Evolutionary conservation across 2,329 filamentous ascomycete genomes (phyloP), one percentile per base, ranked within the genome.

Genomic region (Grosmannia clavigera): DNA sequence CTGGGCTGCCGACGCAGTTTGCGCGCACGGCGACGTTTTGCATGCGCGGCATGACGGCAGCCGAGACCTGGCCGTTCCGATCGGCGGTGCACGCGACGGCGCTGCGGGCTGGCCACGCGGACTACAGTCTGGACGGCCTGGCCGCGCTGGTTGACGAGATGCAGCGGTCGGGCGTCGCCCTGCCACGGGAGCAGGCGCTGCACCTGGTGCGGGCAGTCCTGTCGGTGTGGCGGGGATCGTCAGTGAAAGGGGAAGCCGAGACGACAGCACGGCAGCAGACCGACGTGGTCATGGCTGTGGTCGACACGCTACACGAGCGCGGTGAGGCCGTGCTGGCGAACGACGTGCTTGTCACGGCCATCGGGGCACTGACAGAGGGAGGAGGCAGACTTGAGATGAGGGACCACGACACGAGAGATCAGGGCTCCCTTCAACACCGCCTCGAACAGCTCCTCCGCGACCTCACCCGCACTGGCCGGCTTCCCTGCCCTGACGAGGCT

Each of bases 331-430:
- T 80, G 25, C 66, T 78, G 59, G 70, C 71, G 33, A 70, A 75
- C 60, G 75, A 80, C 31, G 69, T 85, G 58, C 73, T 85, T 56
- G 72, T 78, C 14, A 67, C 73, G 11, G 69, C 81, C 40, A 81
- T 81, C 16, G 74, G 76, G 59, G 68, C 70, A 4, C 68, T 75
- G 1, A 68, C 73, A 14, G 55, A 43, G 14, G 73, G 38, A 3
- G 35, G 9, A 10, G 31, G 27, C 27, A 5, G 9, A 7, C 22
- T 27, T 9, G n/a, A 11, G 3, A n/a, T 4, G 2, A 6, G 16
- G 27, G 7, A 29, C 40, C 22, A 9, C 22, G 6, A 25, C 43
- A 12, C 10, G 11, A 16, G 5, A 12, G 19, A 40, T 5, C 54
- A 11, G 72, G 67, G 71, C 27, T 68, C 70, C 14, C 70, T 78